Base-by-base conservation (phyloP, 2,329 filamentous ascomycete species). In the Coniella vitis region DNA sequence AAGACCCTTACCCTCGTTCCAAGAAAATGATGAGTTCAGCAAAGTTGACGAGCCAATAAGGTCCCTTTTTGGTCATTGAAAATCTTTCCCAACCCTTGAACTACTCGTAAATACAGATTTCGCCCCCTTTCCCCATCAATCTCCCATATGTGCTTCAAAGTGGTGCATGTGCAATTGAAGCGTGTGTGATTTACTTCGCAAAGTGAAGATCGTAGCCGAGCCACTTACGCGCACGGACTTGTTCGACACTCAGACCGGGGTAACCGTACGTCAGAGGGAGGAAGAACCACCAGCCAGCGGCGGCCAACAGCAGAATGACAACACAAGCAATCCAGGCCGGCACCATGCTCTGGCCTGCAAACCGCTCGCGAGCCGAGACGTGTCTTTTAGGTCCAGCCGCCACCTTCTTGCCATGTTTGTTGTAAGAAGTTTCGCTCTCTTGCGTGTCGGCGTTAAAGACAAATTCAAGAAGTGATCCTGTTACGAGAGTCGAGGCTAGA, bases 191-290 rank as follows among this genome's bases (percentile, higher is more conserved):
- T 72, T 86, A 98, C 80, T 98, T 98, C 52, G 93, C 93, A 73
- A 98, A 98, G 72, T 98, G 93, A 64, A 98, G 76, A 66, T 98
- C 93, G 65, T 97, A 98, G 56, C 87, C 87, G 57, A 98, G 76
- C 91, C 91, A 97, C 75, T 96, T 96, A 67, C 93, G 83, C 55
- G 84, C 78, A 55, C 86, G 70, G 25, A 98, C 86, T 64, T 89
- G 75, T 12, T 84, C 80, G 16, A 95, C 84, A 48, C 75, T 80
- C 61, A 98, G 76, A 31, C 91, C 91, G 4, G 93, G 93, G 65
- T 87, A 90, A 47, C 93, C 93, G 65, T 98, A 98, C 1, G 93
- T 98, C 62, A 98, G 72, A 17, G 93, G 93, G 55, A 94, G 79
- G 74, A 95, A 98, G 78, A 87, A 97, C 67, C 84, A 86, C 81